Evolutionary conservation across 768 basidiomycete species (phyloP).

Genomic region (Suillus americanus): DNA sequence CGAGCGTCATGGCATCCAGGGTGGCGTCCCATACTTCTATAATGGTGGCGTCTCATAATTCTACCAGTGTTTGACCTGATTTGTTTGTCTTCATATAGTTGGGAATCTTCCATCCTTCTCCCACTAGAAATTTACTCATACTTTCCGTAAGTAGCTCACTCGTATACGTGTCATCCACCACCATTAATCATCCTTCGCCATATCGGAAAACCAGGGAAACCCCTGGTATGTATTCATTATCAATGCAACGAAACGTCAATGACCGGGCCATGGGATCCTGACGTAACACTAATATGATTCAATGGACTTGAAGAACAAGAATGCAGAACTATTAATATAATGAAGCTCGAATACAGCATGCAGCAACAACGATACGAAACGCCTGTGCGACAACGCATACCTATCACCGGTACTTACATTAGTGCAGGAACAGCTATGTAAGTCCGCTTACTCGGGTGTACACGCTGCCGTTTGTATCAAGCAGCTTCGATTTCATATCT

Average conservation of each 20-base stretch:
- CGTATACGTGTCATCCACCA: background rate
- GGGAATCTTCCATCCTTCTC: background rate
- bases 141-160: background rate
- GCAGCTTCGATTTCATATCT: background rate
- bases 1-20: background rate
- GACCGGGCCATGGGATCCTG: background rate
- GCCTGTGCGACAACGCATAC: background rate
- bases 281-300: background rate
- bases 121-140: background rate
- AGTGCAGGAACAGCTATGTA: background rate
- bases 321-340: background rate
- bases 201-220: background rate
- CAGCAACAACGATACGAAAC: background rate
- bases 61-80: background rate
- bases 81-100: no score
- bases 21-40: background rate
- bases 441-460: background rate
- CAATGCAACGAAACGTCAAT: background rate
- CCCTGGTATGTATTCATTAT: background rate
- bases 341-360: background rate
- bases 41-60: background rate
- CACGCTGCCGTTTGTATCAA: background rate
- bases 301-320: background rate
- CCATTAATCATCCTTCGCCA: background rate
- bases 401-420: background rate